Evolutionary conservation across 2,329 filamentous ascomycete genomes (phyloP), one percentile per base, ranked within the genome.

Genomic region (Capronia epimyces): DNA sequence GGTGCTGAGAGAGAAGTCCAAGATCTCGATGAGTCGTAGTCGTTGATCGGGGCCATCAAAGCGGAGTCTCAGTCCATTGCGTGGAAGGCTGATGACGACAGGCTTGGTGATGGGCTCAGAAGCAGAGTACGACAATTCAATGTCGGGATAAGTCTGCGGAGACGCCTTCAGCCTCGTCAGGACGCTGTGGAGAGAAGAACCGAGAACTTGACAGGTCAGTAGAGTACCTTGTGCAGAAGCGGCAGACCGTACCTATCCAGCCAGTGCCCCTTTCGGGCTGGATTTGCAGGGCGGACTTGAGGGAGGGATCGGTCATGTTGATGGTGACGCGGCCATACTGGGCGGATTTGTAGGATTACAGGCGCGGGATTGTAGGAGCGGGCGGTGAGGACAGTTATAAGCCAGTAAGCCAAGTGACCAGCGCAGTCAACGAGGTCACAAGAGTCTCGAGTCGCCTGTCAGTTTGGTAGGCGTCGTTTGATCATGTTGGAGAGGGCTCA

Each of bases 21-120:
- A 71, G 6, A 97, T 82, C 68, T 98, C 93, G 60, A 98, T 88
- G 55, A 98, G 73, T 2, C 93, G 86, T 36, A 98, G 74, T 29
- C 91, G 82, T 69, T 98, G 93, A 63, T 97, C 90, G 3, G 87
- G 83, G 0, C 90, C 93, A 65, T 98, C 93, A 65, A 98, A 98
- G 36, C 88, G 88, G 46, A 98, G 73, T 10, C 91, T 86, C 24
- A 98, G 69, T 22, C 93, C 93, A 69, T 97, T 98, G 2, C 81
- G 78, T 1, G 90, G 87, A 3, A 98, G 79, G 15, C 77, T 77
- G 49, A 97, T 70, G 37, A 87, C 74, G 15, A 96, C 79, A 0
- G 89, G 87, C 22, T 87, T 80, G 25, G 76, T 76, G 27, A 96
- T 77, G 2, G 93, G 91, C 10, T 82, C 73, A 13, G 80, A 73